These are phyloP conservation scores for Globisporangium paddicum DNA, from an alignment of 352 stramenopile species.

Conservation along the genomic window DNA sequence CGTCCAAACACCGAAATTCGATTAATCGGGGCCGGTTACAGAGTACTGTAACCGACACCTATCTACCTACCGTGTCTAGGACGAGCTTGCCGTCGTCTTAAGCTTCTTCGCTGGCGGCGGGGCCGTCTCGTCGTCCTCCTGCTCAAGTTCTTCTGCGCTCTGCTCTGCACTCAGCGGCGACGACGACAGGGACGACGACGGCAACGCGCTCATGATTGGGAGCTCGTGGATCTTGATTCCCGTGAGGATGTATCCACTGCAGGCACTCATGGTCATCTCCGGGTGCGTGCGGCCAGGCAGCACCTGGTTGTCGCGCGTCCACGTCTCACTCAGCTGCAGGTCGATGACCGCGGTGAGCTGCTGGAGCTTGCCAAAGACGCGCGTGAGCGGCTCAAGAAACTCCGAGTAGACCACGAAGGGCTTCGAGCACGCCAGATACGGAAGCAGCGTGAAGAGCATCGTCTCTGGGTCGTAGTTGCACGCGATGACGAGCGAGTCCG, in stretches of 20 bases:
- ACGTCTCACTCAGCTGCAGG: slow-evolving; percentile 93
- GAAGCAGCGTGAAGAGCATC: slow-evolving; percentile 84
- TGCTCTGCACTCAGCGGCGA: neutral
- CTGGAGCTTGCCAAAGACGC: slow-evolving; percentile 87
- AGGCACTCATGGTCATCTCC: slow-evolving; percentile 96
- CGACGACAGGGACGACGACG: neutral
- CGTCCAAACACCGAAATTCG: neutral
- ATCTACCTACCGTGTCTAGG: neutral
- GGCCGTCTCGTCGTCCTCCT: neutral
- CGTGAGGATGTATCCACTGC: slow-evolving; percentile 93
- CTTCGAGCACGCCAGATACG: slow-evolving; percentile 87
- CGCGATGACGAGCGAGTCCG: slow-evolving; percentile 88
- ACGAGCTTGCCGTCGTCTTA: slow-evolving; percentile 10
- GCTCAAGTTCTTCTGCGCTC: neutral
- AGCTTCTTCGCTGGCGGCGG: slow-evolving; percentile 10
- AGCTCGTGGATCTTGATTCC: slow-evolving; percentile 87
- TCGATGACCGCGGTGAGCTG: slow-evolving; percentile 90
- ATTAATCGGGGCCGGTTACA: neutral
- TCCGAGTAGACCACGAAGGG: slow-evolving; percentile 96
- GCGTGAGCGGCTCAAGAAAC: slow-evolving; percentile 90
- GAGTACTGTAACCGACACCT: neutral
- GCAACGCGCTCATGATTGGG: neutral
- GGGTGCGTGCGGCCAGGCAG: slow-evolving; percentile 93
- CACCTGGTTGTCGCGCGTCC: slow-evolving; percentile 94
- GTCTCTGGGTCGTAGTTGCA: slow-evolving; percentile 87